Conservation (phyloP, 176 grass and related monocot genomes). For the Musa itinerans region DNA sequence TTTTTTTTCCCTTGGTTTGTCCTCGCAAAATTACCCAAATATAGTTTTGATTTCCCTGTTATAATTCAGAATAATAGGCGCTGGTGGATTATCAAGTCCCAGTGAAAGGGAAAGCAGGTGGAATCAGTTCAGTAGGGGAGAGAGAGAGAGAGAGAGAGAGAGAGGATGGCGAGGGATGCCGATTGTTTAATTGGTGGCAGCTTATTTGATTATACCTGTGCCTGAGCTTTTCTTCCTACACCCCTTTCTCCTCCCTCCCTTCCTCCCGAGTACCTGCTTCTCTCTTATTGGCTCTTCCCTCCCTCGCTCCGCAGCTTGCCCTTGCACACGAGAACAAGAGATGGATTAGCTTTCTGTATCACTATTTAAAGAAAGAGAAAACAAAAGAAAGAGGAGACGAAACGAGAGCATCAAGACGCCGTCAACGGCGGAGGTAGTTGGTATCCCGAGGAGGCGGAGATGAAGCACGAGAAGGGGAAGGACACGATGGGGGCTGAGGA, state of each 20-base stretch:
- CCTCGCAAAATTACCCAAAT: not conserved
- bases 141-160: not conserved
- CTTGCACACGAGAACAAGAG: not conserved
- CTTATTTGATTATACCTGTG: not conserved
- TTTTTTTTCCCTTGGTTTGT: not conserved
- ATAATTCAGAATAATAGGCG: not conserved
- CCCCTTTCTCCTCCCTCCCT: not conserved
- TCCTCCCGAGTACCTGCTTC: not conserved
- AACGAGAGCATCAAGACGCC: conserved; percentile 66
- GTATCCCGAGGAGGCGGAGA: not conserved
- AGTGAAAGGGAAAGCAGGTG: not conserved
- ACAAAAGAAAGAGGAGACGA: conserved; percentile 27
- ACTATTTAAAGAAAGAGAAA: not conserved
- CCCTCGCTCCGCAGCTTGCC: not conserved
- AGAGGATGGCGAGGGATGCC: too few species aligned
- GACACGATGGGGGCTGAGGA: conserved; percentile 13
- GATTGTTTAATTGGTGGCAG: too few species aligned
- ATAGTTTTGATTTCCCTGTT: not conserved
- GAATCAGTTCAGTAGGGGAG: not conserved
- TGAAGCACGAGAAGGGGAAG: not conserved
- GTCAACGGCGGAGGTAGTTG: conserved; percentile 22
- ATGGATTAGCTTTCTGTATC: not conserved
- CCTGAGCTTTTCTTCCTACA: not conserved
- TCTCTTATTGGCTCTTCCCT: not conserved
- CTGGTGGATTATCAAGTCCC: not conserved